Percentiles rank a stretch among this genome's conserved stretches.
Conservation (phyloP, 495 filamentous ascomycete species). For the Bombardia bombarda region DNA sequence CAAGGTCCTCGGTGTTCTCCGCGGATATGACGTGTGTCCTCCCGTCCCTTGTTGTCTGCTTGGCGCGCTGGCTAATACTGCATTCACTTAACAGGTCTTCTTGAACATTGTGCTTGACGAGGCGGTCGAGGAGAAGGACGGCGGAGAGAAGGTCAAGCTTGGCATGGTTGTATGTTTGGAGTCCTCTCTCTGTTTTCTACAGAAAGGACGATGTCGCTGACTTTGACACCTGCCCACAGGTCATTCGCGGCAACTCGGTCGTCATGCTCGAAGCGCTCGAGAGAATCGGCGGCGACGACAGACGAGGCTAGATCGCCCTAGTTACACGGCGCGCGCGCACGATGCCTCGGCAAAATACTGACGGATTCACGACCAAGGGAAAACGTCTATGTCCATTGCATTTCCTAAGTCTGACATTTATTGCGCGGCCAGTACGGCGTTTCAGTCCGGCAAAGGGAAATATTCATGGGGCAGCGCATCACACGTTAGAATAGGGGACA, state of each 20-base stretch:
- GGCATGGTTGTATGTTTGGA: constrained; percentile 77
- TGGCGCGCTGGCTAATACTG: neutral
- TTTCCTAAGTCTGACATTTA: neutral
- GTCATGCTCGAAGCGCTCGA: constrained; percentile 85
- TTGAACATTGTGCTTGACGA: constrained; percentile 97
- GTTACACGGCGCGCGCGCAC: neutral
- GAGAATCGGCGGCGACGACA: constrained; percentile 45
- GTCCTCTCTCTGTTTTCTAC: neutral
- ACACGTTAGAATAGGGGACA: neutral
- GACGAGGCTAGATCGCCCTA: constrained; percentile 9
- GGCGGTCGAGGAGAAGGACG: constrained; percentile 90
- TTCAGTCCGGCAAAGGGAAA: too few relatives aligned
- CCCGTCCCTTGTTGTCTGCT: neutral
- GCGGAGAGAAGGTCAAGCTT: constrained; percentile 81
- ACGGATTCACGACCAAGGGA: neutral
- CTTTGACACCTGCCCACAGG: constrained; percentile 23
- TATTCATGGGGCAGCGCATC: too few relatives aligned
- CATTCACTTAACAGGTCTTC: constrained; percentile 86
- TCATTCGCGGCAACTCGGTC: constrained; percentile 89
- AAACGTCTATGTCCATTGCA: neutral
- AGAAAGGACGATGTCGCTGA: constrained; percentile 8
- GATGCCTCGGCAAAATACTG: neutral
- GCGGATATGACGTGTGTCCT: constrained; percentile 83
- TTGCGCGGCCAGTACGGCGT: too few relatives aligned
- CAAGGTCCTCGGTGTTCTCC: constrained; percentile 88